phyloP scores from a whole-genome alignment of 1,284 basidiomycete species.

The Austropuccinia psidii region DNA sequence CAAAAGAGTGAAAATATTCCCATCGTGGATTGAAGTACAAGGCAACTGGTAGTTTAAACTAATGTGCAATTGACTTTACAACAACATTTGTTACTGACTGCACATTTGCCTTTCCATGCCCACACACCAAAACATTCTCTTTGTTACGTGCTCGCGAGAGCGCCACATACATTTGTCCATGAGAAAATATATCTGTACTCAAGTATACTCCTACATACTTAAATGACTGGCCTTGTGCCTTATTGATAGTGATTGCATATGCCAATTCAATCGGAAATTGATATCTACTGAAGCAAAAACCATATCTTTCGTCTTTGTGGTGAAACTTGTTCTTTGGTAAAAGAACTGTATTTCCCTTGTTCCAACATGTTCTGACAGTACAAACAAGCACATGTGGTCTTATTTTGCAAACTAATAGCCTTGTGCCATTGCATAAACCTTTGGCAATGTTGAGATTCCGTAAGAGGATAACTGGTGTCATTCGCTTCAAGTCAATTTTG shows the following conservation, averaged over 20 bases:
- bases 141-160: no score
- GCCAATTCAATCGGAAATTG: constrained; percentile 51
- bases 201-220: constrained; percentile 47
- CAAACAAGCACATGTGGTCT: no score
- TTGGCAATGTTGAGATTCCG: constrained; percentile 46
- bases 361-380: background rate
- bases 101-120: no score
- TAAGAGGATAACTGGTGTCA: constrained; percentile 48
- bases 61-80: no score
- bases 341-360: background rate
- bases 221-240: constrained; percentile 52
- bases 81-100: no score
- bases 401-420: constrained; percentile 42
- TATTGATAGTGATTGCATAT: constrained; percentile 52
- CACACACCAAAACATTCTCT: no score
- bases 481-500: constrained; percentile 19
- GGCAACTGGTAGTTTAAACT: no score
- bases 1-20: no score
- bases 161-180: constrained; percentile 52
- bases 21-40: no score
- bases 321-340: background rate
- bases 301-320: constrained; percentile 26
- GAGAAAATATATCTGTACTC: constrained; percentile 48
- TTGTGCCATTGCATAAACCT: constrained; percentile 50
- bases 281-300: constrained; percentile 43